Conservation (phyloP, 176 grass and related monocot species). For the Neostapfia colusana region DNA sequence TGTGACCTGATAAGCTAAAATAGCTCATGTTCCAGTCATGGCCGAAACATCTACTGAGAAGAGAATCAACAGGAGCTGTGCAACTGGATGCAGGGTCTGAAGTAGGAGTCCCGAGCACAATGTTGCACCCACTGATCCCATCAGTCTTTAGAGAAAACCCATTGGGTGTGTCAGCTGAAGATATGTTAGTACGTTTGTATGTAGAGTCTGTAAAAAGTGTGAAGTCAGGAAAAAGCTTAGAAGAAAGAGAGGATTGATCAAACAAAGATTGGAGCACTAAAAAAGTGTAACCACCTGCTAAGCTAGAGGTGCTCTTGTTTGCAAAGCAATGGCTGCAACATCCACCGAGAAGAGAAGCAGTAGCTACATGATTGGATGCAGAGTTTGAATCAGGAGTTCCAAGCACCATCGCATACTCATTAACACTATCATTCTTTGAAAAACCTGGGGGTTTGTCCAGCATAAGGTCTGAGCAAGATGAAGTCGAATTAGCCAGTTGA, state of each 20-base stretch:
- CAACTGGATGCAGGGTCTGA: constrained; percentile 23
- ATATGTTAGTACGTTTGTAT: constrained; percentile 24
- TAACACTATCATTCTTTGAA: constrained; percentile 13
- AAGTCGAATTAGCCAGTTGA: neutral
- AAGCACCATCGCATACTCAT: neutral
- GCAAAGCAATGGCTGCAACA: constrained; percentile 4
- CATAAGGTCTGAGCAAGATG: neutral
- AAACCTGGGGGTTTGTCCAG: neutral
- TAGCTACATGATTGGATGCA: constrained; percentile 18
- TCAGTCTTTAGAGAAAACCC: neutral
- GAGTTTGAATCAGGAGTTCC: constrained; percentile 36
- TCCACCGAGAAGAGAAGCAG: neutral
- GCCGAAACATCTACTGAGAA: neutral
- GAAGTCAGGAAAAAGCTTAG: neutral
- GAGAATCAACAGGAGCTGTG: constrained; percentile 31
- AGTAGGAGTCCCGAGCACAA: constrained; percentile 22
- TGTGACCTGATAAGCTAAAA: constrained; percentile 5
- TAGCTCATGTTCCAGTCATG: constrained; percentile 15
- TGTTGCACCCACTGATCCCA: neutral
- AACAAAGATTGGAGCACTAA: neutral
- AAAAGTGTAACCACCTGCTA: neutral
- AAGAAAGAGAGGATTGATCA: neutral
- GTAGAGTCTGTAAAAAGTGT: constrained; percentile 21
- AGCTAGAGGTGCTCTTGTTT: constrained; percentile 6
- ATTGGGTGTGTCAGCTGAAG: constrained; percentile 21